Percentiles rank a stretch among this genome's conserved stretches.
These are phyloP conservation scores for Coniochaeta prunicola DNA, from an alignment of 2,329 filamentous ascomycete genomes.

Conservation along the genomic window DNA sequence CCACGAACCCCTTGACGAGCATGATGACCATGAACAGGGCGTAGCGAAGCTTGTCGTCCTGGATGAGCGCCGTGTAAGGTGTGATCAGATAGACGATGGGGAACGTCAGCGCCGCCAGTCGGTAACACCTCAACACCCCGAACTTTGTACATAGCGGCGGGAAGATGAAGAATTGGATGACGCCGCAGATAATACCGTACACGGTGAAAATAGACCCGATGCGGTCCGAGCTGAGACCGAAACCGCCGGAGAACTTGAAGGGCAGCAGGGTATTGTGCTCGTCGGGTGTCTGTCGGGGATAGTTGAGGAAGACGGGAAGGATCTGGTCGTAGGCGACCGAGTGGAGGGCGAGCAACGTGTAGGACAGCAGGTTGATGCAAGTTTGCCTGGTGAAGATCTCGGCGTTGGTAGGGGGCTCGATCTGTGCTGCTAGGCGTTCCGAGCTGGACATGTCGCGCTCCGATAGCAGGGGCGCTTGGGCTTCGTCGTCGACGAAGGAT, in stretches of 20 bases:
- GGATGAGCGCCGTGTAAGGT: conserved; percentile 68
- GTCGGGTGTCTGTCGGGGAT: conserved; percentile 48
- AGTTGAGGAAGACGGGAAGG: conserved; percentile 82
- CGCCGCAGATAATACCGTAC: conserved; percentile 71
- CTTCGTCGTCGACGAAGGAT: conserved; percentile 49
- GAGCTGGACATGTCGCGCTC: conserved; percentile 2
- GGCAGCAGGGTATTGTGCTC: conserved; percentile 57
- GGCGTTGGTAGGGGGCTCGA: conserved; percentile 5
- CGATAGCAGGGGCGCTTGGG: conserved; percentile 47
- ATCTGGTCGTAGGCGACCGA: conserved; percentile 81
- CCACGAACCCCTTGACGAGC: conserved; percentile 64
- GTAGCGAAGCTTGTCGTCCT: conserved; percentile 41
- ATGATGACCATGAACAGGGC: conserved; percentile 60
- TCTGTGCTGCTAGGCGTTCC: conserved; percentile 16
- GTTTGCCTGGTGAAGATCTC: conserved; percentile 23
- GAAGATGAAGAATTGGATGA: conserved; percentile 83
- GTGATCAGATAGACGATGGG: conserved; percentile 74
- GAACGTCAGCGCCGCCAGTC: conserved; percentile 58
- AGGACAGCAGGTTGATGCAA: conserved; percentile 51
- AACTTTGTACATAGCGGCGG: conserved; percentile 65
- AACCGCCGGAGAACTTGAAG: conserved; percentile 77
- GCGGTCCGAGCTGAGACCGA: conserved; percentile 61
- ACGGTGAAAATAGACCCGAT: conserved; percentile 84
- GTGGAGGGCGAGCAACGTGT: conserved; percentile 76
- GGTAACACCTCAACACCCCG: conserved; percentile 69